Percentiles rank a stretch among this genome's conserved stretches.
Evolutionary conservation across 768 basidiomycete genomes (phyloP).

Genomic region (Postia placenta): DNA sequence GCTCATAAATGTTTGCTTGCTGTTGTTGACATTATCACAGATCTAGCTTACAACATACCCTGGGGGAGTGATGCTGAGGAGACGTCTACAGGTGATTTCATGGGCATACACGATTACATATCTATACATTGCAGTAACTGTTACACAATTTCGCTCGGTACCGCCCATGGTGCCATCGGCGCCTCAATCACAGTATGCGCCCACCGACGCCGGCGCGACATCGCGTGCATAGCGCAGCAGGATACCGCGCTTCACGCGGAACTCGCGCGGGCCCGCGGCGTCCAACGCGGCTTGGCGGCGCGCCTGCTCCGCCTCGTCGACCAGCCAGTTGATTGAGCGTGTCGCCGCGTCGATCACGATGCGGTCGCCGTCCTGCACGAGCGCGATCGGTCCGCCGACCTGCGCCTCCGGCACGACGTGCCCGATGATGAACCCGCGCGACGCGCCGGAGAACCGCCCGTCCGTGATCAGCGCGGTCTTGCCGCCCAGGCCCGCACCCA

Average conservation of each 20-base stretch:
- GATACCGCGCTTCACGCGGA: conserved; percentile 70
- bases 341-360: conserved; percentile 68
- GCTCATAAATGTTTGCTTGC: too few relatives aligned
- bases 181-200: conserved; percentile 74
- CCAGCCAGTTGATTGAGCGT: conserved; percentile 65
- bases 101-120: not conserved
- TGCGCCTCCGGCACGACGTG: conserved; percentile 62
- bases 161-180: too few relatives aligned
- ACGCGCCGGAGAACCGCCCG: conserved; percentile 85
- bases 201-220: conserved; percentile 76
- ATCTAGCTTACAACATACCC: too few relatives aligned
- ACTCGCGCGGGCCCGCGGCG: conserved; percentile 50
- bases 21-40: too few relatives aligned
- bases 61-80: too few relatives aligned
- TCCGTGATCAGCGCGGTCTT: conserved; percentile 83
- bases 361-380: conserved; percentile 77
- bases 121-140: not conserved
- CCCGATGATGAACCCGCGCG: conserved; percentile 60
- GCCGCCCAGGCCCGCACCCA: conserved; percentile 76
- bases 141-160: not conserved
- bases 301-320: conserved; percentile 59
- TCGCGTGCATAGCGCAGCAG: conserved; percentile 79
- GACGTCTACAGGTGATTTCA: not conserved
- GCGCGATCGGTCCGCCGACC: conserved; percentile 81
- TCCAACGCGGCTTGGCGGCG: conserved; percentile 64